A percentile compares a stretch with the other conserved stretches of the same genome.
Conservation (phyloP, 768 basidiomycete genomes). For the Suillus ampliporus region DNA sequence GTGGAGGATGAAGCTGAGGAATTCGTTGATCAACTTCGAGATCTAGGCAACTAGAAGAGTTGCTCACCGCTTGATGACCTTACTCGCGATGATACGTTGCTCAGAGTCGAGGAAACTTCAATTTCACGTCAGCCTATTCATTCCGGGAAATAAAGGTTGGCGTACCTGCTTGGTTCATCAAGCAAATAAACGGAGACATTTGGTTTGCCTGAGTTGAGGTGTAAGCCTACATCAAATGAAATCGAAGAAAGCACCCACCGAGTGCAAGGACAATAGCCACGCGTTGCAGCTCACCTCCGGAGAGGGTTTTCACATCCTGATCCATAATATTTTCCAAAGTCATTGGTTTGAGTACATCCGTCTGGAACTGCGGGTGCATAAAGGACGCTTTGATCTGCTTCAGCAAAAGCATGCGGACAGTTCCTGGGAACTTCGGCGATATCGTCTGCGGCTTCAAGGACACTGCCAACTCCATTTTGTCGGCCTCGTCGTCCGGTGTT, state of each 20-base stretch:
- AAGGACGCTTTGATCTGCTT: slow-evolving; percentile 95
- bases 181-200: slow-evolving; percentile 90
- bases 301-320: slow-evolving; percentile 97
- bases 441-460: slow-evolving; percentile 99
- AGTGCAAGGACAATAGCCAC: slow-evolving; percentile 95
- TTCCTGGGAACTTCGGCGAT: slow-evolving; percentile 96
- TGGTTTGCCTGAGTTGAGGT: slow-evolving; percentile 59
- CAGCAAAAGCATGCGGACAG: slow-evolving; percentile 92
- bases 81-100: slow-evolving; percentile 97
- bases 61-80: slow-evolving; percentile 92
- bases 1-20: slow-evolving; percentile 84
- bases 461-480: slow-evolving; percentile 83
- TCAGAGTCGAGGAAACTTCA: slow-evolving; percentile 94
- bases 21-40: slow-evolving; percentile 9
- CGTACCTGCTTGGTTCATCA: slow-evolving; percentile 88
- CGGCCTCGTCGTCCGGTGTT: slow-evolving; percentile 78
- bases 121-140: slow-evolving; percentile 7
- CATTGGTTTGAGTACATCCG: slow-evolving; percentile 98
- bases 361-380: slow-evolving; percentile 99
- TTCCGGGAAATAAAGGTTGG: slow-evolving; percentile 16
- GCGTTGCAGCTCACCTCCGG: slow-evolving; percentile 97
- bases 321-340: slow-evolving; percentile 93
- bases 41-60: neutral
- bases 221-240: neutral
- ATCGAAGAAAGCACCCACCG: slow-evolving; percentile 49